phyloP scores from a whole-genome alignment of 2,329 filamentous ascomycete genomes.

The Ophiostoma himal-ulmi region DNA sequence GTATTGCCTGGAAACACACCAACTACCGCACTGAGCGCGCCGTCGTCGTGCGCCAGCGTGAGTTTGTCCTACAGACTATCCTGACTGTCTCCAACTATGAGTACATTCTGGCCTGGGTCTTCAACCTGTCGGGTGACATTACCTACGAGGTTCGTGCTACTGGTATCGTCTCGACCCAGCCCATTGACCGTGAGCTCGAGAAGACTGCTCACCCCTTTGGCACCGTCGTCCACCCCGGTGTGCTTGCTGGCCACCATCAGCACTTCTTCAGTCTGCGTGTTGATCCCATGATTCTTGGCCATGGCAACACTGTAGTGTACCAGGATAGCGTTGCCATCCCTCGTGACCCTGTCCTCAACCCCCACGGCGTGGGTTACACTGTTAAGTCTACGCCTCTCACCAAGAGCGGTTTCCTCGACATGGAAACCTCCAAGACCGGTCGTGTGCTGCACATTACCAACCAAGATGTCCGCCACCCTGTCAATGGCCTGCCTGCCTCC shows the following conservation, averaged over 20 bases:
- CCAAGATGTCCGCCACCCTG: constrained; percentile 37
- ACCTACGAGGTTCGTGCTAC: constrained; percentile 59
- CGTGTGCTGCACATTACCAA: constrained; percentile 47
- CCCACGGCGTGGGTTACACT: constrained; percentile 44
- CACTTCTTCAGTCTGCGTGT: constrained; percentile 62
- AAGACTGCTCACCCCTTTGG: constrained; percentile 48
- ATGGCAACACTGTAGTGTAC: constrained; percentile 44
- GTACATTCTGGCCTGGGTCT: constrained; percentile 49
- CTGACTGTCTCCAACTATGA: constrained; percentile 67
- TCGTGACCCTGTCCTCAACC: constrained; percentile 39
- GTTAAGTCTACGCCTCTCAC: constrained; percentile 41
- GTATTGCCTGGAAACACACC: constrained; percentile 66
- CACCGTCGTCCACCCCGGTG: constrained; percentile 58
- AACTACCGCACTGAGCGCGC: constrained; percentile 60
- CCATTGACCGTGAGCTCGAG: constrained; percentile 51
- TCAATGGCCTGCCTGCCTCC: constrained; percentile 41
- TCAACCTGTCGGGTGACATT: constrained; percentile 58
- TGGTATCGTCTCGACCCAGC: constrained; percentile 53
- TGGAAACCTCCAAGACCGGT: constrained; percentile 49
- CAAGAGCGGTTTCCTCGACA: constrained; percentile 43
- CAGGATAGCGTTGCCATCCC: constrained; percentile 40
- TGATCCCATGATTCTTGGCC: constrained; percentile 49
- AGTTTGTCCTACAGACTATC: constrained; percentile 63
- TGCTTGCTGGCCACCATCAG: constrained; percentile 64
- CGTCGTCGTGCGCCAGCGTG: constrained; percentile 54